phyloP scores from a whole-genome alignment of 1,284 basidiomycete genomes.

The Apiotrichum gamsii region DNA sequence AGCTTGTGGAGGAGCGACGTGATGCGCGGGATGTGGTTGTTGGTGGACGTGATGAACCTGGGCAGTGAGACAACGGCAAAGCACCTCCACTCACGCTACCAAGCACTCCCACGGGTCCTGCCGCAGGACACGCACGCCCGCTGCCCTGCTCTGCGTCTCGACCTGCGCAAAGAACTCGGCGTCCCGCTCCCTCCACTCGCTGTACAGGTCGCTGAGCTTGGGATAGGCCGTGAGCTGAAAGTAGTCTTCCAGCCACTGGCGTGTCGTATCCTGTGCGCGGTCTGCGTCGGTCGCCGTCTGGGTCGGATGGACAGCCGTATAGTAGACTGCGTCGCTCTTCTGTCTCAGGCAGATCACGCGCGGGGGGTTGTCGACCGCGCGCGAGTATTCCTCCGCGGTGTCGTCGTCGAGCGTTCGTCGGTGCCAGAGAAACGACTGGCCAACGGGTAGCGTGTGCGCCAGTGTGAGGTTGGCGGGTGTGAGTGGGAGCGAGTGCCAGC shows the following conservation, averaged over 20 bases:
- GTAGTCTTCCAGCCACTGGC: conserved; percentile 75
- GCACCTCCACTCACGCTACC: conserved; percentile 61
- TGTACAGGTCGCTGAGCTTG: conserved; percentile 57
- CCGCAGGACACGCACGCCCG: conserved; percentile 62
- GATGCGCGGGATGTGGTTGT: conserved; percentile 91
- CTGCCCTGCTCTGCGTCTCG: conserved; percentile 53
- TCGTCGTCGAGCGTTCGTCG: conserved; percentile 17
- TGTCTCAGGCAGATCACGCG: conserved; percentile 79
- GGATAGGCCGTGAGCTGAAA: conserved; percentile 61
- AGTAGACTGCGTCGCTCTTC: conserved; percentile 60
- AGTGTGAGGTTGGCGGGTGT: conserved; percentile 33
- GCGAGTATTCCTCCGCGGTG: conserved; percentile 37
- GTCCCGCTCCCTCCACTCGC: conserved; percentile 68
- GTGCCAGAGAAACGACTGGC: conserved; percentile 47
- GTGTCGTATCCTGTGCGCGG: conserved; percentile 58
- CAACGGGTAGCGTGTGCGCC: conserved; percentile 44
- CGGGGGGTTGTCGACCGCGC: conserved; percentile 36
- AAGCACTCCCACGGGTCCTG: conserved; percentile 97
- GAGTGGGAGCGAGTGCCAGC: conserved; percentile 33
- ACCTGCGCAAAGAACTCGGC: conserved; percentile 62
- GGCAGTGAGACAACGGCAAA: conserved; percentile 1
- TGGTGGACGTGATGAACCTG: conserved; percentile 96
- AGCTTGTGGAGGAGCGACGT: conserved; percentile 74
- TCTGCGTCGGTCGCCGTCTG: conserved; percentile 24
- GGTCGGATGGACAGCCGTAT: conserved; percentile 60